Conservation (phyloP, 495 filamentous ascomycete species). For the Polyplosphaeria fusca region DNA sequence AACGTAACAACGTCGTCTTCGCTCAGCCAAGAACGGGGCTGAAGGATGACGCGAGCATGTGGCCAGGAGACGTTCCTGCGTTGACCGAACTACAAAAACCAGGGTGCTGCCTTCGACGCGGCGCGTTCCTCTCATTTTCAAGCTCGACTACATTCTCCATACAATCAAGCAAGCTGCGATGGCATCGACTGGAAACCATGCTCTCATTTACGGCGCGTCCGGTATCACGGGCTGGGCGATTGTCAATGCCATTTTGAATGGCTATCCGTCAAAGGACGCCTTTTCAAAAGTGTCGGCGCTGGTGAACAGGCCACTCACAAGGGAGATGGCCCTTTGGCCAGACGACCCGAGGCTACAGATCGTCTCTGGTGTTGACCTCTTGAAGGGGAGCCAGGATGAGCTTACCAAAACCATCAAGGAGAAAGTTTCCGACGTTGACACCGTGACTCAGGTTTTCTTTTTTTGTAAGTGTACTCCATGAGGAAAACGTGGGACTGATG, state of each 20-base stretch:
- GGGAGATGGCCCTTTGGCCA: slow-evolving; percentile 45
- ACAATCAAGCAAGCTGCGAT: background rate
- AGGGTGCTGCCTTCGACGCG: slow-evolving; percentile 1
- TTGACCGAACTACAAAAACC: slow-evolving; percentile 13
- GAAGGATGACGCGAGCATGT: background rate
- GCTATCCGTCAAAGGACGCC: slow-evolving; percentile 42
- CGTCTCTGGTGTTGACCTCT: slow-evolving; percentile 45
- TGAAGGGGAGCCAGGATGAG: slow-evolving; percentile 42
- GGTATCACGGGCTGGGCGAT: slow-evolving; percentile 53
- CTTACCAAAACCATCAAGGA: slow-evolving; percentile 41
- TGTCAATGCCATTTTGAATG: slow-evolving; percentile 44
- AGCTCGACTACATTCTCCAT: background rate
- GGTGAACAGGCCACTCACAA: slow-evolving; percentile 44
- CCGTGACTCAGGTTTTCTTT: slow-evolving; percentile 47
- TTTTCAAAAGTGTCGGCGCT: slow-evolving; percentile 48
- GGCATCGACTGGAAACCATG: slow-evolving; percentile 33
- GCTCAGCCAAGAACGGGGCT: background rate
- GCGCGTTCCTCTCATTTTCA: background rate
- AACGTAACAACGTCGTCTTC: background rate
- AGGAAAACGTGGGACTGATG: background rate
- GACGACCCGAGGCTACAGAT: slow-evolving; percentile 44
- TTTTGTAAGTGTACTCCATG: slow-evolving; percentile 37
- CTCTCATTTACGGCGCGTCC: slow-evolving; percentile 37
- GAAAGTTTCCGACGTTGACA: slow-evolving; percentile 42
- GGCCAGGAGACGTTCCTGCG: slow-evolving; percentile 5